Evolutionary conservation across 2,329 filamentous ascomycete species (phyloP).

Genomic region (Colletotrichum sp.): DNA sequence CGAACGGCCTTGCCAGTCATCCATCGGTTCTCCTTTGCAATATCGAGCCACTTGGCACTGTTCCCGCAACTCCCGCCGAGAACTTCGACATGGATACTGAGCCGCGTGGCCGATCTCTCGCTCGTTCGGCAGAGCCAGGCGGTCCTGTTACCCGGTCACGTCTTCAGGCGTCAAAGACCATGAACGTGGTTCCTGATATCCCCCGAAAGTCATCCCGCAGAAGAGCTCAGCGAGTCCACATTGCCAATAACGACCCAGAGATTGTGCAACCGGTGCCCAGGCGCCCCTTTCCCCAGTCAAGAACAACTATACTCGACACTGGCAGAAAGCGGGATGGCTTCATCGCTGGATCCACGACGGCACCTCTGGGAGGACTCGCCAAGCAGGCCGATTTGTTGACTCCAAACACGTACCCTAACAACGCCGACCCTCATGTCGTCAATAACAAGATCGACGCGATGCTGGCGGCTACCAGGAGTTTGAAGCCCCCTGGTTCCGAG

Average conservation of each 20-base stretch:
- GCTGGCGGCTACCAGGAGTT: slow-evolving; percentile 38
- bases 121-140: background rate
- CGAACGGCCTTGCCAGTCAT: slow-evolving; percentile 17
- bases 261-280: background rate
- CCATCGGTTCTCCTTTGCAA: slow-evolving; percentile 4
- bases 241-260: background rate
- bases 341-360: slow-evolving; percentile 9
- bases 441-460: slow-evolving; percentile 39
- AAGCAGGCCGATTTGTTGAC: background rate
- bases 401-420: background rate
- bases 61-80: background rate
- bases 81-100: background rate
- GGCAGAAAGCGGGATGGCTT: background rate
- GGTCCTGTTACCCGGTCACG: background rate
- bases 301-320: slow-evolving; percentile 1
- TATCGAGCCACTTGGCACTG: background rate
- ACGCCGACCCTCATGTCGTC: slow-evolving; percentile 29
- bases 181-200: background rate
- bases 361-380: background rate
- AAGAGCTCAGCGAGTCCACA: background rate
- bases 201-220: slow-evolving; percentile 20
- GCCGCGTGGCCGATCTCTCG: background rate
- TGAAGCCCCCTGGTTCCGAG: slow-evolving; percentile 32
- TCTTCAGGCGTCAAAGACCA: background rate
- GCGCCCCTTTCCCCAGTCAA: slow-evolving; percentile 1